Conservation (phyloP, 257 asterid species). For the Solanum chilense region DNA sequence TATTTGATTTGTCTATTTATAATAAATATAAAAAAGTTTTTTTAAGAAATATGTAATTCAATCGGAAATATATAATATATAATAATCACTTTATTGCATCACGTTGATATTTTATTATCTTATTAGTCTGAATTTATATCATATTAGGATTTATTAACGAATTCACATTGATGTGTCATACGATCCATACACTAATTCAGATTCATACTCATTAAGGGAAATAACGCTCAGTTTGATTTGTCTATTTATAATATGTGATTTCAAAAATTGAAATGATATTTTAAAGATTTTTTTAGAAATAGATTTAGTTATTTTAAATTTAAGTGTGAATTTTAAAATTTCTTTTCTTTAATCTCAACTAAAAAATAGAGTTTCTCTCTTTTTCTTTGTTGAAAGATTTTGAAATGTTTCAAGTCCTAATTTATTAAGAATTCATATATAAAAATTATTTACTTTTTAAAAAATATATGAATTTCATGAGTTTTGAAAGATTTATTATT, state of each 20-base stretch:
- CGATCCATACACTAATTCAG: neutral
- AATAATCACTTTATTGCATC: no score
- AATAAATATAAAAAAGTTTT: no score
- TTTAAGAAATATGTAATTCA: no score
- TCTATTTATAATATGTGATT: neutral
- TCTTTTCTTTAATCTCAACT: neutral
- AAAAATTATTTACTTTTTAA: neutral
- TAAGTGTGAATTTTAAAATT: neutral
- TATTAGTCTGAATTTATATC: no score
- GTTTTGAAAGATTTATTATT: conserved; percentile 10
- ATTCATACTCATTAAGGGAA: neutral
- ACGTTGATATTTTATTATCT: no score
- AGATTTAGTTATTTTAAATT: neutral
- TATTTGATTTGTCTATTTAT: neutral
- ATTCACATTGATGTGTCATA: neutral
- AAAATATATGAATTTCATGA: neutral
- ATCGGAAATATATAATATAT: no score
- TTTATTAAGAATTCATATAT: neutral
- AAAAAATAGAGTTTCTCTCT: neutral
- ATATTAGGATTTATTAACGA: no score
- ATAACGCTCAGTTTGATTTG: neutral
- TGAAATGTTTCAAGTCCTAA: neutral
- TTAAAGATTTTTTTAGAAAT: neutral
- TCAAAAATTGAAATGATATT: neutral
- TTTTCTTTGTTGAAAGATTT: neutral